These are phyloP conservation scores for Asterophora parasitica DNA, from an alignment of 768 basidiomycete species.

Conservation along the genomic window DNA sequence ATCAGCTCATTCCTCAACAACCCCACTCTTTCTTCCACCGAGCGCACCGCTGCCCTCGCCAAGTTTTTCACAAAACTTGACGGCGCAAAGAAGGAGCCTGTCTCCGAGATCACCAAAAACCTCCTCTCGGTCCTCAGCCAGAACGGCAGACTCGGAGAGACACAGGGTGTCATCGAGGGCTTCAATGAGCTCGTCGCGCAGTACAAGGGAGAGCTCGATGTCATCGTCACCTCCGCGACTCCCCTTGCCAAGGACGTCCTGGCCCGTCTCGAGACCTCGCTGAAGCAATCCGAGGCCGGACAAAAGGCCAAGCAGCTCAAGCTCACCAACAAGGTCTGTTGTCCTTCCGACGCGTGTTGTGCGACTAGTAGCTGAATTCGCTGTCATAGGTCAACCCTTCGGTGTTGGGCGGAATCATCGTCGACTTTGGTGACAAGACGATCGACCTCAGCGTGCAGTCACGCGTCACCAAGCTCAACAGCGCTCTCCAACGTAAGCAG, in stretches of 20 bases:
- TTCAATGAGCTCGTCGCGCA: constrained; percentile 87
- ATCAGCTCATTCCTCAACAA: constrained; percentile 75
- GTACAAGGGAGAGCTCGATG: constrained; percentile 90
- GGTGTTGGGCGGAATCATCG: constrained; percentile 87
- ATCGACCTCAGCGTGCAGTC: constrained; percentile 94
- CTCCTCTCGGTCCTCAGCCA: constrained; percentile 85
- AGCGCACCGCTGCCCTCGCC: constrained; percentile 65
- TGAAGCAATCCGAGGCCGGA: constrained; percentile 84
- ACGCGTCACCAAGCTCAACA: constrained; percentile 93
- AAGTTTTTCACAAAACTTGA: constrained; percentile 66
- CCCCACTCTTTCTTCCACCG: constrained; percentile 83
- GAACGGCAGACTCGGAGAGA: constrained; percentile 87
- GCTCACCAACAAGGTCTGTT: constrained; percentile 81
- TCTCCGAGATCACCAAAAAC: constrained; percentile 88
- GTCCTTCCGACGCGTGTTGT: not conserved
- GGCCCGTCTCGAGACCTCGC: constrained; percentile 71
- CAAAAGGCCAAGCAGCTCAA: constrained; percentile 86
- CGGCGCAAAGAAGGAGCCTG: constrained; percentile 64
- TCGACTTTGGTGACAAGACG: constrained; percentile 98
- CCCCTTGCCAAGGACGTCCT: constrained; percentile 76
- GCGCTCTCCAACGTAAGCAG: constrained; percentile 72
- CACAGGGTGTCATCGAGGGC: constrained; percentile 81
- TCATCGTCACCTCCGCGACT: constrained; percentile 84
- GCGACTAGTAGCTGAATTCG: constrained; percentile 3
- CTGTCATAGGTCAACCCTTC: constrained; percentile 75